A percentile compares a stretch with the other conserved stretches of the same genome.
These are phyloP conservation scores for Ceratonia siliqua DNA, from an alignment of 306 rosid species.

Conservation along the genomic window DNA sequence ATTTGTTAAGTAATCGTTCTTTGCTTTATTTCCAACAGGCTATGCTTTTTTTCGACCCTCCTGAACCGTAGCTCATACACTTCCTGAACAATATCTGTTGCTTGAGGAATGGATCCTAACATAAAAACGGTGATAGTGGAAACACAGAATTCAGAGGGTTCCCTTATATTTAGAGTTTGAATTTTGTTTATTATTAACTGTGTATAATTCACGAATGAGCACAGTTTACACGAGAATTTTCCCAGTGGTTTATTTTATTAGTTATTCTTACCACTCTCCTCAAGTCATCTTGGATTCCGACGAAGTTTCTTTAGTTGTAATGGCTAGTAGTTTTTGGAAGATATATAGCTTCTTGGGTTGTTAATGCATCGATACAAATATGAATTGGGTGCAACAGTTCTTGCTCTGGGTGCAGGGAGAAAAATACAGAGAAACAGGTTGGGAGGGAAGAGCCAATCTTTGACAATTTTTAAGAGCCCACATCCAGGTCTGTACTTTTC, in stretches of 20 bases:
- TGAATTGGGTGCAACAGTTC: background rate
- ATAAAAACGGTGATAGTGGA: too few relatives aligned
- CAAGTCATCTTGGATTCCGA: constrained; percentile 52
- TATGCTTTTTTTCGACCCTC: constrained; percentile 4
- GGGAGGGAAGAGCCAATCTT: background rate
- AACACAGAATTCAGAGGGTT: too few relatives aligned
- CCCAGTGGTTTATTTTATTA: background rate
- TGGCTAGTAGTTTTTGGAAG: background rate
- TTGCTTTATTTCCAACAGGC: constrained; percentile 25
- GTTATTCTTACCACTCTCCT: constrained; percentile 34
- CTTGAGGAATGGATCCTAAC: too few relatives aligned
- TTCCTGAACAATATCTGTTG: background rate
- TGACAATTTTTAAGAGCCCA: background rate
- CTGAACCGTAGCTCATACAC: background rate
- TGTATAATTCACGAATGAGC: too few relatives aligned
- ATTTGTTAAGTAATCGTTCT: constrained; percentile 34
- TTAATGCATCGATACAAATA: background rate
- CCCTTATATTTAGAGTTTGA: too few relatives aligned
- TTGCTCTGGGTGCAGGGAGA: background rate
- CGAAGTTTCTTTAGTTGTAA: background rate
- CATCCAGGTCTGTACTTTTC: constrained; percentile 12
- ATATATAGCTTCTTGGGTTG: background rate
- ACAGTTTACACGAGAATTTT: too few relatives aligned
- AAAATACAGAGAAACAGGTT: background rate
- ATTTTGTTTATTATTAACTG: too few relatives aligned